A percentile compares a stretch with the other conserved stretches of the same genome.
Evolutionary conservation across 2,329 filamentous ascomycete species (phyloP).

Genomic region (Thielaviopsis ethacetica): DNA sequence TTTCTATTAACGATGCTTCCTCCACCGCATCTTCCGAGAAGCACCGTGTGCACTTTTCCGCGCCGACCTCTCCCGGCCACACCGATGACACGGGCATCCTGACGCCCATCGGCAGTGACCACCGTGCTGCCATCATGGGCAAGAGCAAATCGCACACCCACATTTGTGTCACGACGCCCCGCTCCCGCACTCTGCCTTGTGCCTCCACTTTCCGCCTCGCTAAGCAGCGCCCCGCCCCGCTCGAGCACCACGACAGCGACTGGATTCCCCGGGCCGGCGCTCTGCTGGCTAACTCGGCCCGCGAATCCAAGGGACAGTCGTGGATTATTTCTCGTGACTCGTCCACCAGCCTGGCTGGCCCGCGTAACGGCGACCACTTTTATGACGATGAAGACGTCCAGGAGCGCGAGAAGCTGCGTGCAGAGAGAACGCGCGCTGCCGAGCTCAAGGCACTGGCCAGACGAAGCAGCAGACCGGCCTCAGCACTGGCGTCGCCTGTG

Average conservation of each 20-base stretch:
- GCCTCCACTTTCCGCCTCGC: background rate
- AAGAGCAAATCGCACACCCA: constrained; percentile 51
- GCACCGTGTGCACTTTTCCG: constrained; percentile 21
- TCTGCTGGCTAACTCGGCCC: constrained; percentile 41
- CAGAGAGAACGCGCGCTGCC: background rate
- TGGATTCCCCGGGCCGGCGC: constrained; percentile 50
- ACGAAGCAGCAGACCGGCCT: constrained; percentile 4
- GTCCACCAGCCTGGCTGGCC: constrained; percentile 42
- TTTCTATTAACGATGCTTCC: background rate
- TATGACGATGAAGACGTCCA: constrained; percentile 27
- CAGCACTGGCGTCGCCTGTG: background rate
- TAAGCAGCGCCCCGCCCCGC: constrained; percentile 13
- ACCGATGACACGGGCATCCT: constrained; percentile 24
- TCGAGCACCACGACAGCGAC: constrained; percentile 36
- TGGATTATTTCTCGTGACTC: constrained; percentile 52
- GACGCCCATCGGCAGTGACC: constrained; percentile 12
- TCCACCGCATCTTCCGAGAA: constrained; percentile 28
- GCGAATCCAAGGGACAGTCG: constrained; percentile 51
- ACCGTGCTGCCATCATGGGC: constrained; percentile 21
- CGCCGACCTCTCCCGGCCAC: constrained; percentile 37
- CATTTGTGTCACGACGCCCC: constrained; percentile 19
- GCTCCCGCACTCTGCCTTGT: background rate
- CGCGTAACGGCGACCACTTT: constrained; percentile 32
- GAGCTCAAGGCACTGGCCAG: constrained; percentile 2
- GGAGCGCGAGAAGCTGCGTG: constrained; percentile 26